Conservation (phyloP, 176 grass and related monocot species). For the Raddia distichophylla region DNA sequence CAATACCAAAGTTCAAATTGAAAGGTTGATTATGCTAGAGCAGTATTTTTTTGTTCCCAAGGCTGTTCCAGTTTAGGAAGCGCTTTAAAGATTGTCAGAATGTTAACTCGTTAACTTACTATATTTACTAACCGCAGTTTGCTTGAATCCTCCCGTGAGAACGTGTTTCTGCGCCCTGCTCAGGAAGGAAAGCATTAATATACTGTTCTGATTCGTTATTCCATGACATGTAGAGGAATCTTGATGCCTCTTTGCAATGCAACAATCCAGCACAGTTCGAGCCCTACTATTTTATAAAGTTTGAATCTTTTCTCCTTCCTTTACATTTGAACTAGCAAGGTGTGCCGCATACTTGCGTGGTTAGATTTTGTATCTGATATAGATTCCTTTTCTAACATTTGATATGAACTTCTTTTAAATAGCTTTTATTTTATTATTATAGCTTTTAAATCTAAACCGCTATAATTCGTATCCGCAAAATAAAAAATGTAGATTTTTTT, state of each 20-base stretch:
- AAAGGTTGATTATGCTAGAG: constrained; percentile 19
- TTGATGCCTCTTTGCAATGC: constrained; percentile 40
- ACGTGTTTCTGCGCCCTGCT: constrained; percentile 35
- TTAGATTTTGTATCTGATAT: too few relatives aligned
- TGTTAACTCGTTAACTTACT: constrained; percentile 24
- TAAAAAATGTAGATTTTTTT: too few relatives aligned
- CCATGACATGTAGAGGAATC: constrained; percentile 56
- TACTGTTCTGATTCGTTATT: constrained; percentile 57
- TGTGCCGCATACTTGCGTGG: too few relatives aligned
- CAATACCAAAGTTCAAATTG: constrained; percentile 47
- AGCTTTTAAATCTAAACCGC: too few relatives aligned
- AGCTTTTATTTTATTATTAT: too few relatives aligned
- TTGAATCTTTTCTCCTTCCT: constrained; percentile 11
- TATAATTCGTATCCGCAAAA: too few relatives aligned
- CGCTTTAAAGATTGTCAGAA: constrained; percentile 41
- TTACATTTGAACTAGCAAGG: neutral
- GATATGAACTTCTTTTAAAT: too few relatives aligned
- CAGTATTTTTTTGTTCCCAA: constrained; percentile 49
- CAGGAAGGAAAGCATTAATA: constrained; percentile 43
- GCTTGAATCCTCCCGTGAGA: constrained; percentile 49
- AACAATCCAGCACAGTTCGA: constrained; percentile 34
- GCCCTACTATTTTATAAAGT: neutral
- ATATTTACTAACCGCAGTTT: constrained; percentile 35
- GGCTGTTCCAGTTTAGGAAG: constrained; percentile 41
- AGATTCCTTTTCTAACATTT: too few relatives aligned